phyloP scores from a whole-genome alignment of 2,329 filamentous ascomycete genomes.

The Sporothrix schenckii region DNA sequence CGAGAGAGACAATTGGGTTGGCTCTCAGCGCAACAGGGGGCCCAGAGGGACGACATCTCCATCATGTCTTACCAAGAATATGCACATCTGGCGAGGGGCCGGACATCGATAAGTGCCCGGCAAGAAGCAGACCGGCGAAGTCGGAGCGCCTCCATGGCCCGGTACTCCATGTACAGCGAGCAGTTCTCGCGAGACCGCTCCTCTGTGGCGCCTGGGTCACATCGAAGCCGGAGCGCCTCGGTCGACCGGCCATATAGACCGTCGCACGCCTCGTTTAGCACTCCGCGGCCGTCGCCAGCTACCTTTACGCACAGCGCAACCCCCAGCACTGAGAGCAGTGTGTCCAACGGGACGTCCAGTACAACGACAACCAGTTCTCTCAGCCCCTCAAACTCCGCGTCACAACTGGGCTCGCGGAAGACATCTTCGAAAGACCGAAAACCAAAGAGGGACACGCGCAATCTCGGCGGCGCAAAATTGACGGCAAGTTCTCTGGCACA shows the following conservation, averaged over 20 bases:
- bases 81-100: constrained; percentile 36
- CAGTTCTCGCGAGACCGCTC: constrained; percentile 14
- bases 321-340: constrained; percentile 21
- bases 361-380: constrained; percentile 34
- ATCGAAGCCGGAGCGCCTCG: constrained; percentile 20
- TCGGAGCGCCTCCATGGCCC: constrained; percentile 22
- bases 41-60: background rate
- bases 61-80: constrained; percentile 39
- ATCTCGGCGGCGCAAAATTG: background rate
- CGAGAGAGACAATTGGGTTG: constrained; percentile 17
- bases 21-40: background rate
- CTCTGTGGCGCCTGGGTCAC: constrained; percentile 2
- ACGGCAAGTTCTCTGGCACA: constrained; percentile 12
- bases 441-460: background rate
- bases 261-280: constrained; percentile 37
- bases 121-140: constrained; percentile 19
- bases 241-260: constrained; percentile 37
- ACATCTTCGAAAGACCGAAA: background rate
- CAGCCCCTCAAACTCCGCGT: constrained; percentile 37
- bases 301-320: constrained; percentile 29
- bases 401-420: constrained; percentile 32
- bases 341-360: constrained; percentile 29
- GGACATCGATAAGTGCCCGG: constrained; percentile 11
- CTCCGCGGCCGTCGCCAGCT: constrained; percentile 34
- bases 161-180: constrained; percentile 26